Evolutionary conservation across 2,329 filamentous ascomycete genomes (phyloP).

Genomic region (Colletotrichum endophyticum): DNA sequence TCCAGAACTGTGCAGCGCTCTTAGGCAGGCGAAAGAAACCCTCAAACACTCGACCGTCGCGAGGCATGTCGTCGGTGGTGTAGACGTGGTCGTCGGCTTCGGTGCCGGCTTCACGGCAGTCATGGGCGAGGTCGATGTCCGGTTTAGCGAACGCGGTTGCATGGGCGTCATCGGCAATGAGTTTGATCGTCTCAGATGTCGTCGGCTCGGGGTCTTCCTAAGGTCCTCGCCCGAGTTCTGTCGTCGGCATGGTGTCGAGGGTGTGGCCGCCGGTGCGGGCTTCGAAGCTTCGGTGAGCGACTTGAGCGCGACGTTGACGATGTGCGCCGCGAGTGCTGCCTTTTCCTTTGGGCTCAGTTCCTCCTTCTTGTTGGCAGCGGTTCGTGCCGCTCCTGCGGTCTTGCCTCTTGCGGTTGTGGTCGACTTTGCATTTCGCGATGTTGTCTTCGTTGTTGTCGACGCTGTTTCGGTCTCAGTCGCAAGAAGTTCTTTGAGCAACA

Average conservation of each 20-base stretch:
- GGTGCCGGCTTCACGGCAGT: slow-evolving; percentile 35
- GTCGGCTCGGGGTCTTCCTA: slow-evolving; percentile 33
- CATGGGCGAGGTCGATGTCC: slow-evolving; percentile 59
- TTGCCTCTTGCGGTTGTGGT: slow-evolving; percentile 30
- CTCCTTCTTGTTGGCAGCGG: slow-evolving; percentile 38
- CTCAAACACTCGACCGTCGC: slow-evolving; percentile 73
- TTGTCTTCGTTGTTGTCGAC: slow-evolving; percentile 8
- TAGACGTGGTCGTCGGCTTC: slow-evolving; percentile 28
- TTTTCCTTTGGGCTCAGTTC: slow-evolving; percentile 62
- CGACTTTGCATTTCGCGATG: slow-evolving; percentile 28
- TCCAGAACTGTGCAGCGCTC: slow-evolving; percentile 59
- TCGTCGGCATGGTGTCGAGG: slow-evolving; percentile 37
- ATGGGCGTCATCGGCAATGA: slow-evolving; percentile 66
- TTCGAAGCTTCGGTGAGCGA: slow-evolving; percentile 71
- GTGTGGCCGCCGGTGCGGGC: slow-evolving; percentile 35
- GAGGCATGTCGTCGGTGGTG: slow-evolving; percentile 49
- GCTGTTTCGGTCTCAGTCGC: slow-evolving; percentile 32
- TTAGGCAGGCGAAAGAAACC: slow-evolving; percentile 68
- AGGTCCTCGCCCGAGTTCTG: slow-evolving; percentile 39
- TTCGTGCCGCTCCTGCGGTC: slow-evolving; percentile 28
- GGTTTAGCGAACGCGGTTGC: slow-evolving; percentile 65
- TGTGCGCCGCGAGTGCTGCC: slow-evolving; percentile 72
- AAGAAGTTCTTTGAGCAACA: slow-evolving; percentile 52
- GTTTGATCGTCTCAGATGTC: slow-evolving; percentile 56
- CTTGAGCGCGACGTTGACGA: slow-evolving; percentile 75